A percentile compares a stretch with the other conserved stretches of the same genome.
Conservation (phyloP, 805 yeast species). For the Schizosaccharomyces pombe region DNA sequence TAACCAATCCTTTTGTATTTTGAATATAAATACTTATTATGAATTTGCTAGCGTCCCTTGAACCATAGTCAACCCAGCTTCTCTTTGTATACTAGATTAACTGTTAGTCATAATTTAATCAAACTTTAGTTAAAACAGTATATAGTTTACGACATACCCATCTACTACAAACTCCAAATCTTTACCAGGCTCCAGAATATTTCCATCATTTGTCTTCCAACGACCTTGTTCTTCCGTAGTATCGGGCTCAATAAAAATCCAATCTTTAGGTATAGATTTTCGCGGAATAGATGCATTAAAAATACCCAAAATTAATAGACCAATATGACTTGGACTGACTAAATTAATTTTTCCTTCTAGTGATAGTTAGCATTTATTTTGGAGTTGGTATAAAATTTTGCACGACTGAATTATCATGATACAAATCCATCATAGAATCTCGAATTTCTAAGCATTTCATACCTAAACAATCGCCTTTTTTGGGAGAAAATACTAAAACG, state of each 20-base stretch:
- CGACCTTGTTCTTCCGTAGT: constrained; percentile 4
- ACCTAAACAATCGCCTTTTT: constrained; percentile 47
- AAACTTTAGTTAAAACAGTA: neutral
- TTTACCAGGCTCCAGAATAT: neutral
- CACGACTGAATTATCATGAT: too few species aligned
- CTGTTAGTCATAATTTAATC: neutral
- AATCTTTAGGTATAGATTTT: constrained; percentile 57
- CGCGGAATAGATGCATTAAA: constrained; percentile 84
- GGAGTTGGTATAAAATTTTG: too few species aligned
- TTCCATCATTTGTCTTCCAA: neutral
- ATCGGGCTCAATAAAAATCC: constrained; percentile 69
- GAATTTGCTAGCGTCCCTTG: neutral
- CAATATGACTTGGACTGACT: constrained; percentile 89
- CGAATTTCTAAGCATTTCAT: neutral
- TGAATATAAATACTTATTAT: too few species aligned
- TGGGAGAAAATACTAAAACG: constrained; percentile 72
- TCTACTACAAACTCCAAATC: neutral
- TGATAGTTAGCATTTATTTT: neutral
- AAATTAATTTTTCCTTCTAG: constrained; percentile 64
- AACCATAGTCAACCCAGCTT: neutral
- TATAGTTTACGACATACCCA: constrained; percentile 1
- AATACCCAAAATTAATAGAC: constrained; percentile 71
- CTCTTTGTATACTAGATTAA: neutral
- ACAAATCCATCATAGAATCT: too few species aligned
- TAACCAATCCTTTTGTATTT: too few species aligned